Evolutionary conservation across 345 rosid species (phyloP).

Genomic region (Eucalyptus coolabah): DNA sequence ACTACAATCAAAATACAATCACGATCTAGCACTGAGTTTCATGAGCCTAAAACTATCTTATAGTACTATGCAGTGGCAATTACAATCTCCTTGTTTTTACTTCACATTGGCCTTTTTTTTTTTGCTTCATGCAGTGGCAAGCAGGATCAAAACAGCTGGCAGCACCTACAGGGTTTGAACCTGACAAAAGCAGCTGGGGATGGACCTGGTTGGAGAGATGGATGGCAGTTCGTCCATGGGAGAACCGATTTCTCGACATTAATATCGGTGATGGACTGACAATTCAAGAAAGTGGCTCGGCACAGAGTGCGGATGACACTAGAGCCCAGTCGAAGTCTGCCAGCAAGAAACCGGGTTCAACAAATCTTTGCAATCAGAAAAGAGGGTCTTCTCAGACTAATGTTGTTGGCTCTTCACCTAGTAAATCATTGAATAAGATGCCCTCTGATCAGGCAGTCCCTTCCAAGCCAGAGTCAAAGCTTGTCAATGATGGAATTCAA

Average conservation of each 20-base stretch:
- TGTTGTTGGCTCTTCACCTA: conserved; percentile 47
- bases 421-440: conserved; percentile 22
- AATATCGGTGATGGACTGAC: conserved; percentile 59
- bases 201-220: conserved; percentile 99
- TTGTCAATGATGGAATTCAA: conserved; percentile 28
- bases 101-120: background rate
- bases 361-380: conserved; percentile 38
- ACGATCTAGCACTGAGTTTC: background rate
- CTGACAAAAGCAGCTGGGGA: conserved; percentile 95
- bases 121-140: conserved; percentile 57
- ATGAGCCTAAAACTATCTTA: background rate
- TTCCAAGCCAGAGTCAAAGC: conserved; percentile 33
- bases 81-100: background rate
- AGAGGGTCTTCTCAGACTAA: conserved; percentile 50
- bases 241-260: conserved; percentile 77
- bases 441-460: conserved; percentile 19
- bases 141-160: conserved; percentile 71
- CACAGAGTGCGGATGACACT: conserved; percentile 23
- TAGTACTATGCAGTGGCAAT: background rate
- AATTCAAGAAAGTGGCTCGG: conserved; percentile 25
- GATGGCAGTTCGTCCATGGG: conserved; percentile 99
- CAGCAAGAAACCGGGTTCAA: conserved; percentile 27
- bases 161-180: conserved; percentile 52
- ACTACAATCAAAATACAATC: background rate
- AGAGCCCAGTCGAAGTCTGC: conserved; percentile 33